phyloP scores from a whole-genome alignment of 805 yeast species.

The Starmerella geochares region DNA sequence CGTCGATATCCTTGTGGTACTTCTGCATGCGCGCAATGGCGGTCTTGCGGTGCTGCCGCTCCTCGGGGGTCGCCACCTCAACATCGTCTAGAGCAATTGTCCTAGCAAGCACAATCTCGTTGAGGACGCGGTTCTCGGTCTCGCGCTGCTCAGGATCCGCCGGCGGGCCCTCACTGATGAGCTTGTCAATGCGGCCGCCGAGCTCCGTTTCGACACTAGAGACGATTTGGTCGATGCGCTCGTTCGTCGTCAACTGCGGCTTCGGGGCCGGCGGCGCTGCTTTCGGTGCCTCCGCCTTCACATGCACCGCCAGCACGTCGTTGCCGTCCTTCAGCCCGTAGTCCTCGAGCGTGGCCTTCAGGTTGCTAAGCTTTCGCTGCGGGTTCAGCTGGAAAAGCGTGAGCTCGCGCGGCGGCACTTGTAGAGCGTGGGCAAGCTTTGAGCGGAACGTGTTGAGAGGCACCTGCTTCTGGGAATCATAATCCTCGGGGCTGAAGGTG shows the following conservation, averaged over 20 bases:
- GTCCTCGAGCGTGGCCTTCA: conserved; percentile 17
- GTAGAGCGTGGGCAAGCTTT: conserved; percentile 47
- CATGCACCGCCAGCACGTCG: conserved; percentile 24
- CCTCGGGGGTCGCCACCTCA: conserved; percentile 30
- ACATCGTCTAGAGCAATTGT: conserved; percentile 31
- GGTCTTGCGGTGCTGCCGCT: conserved; percentile 29
- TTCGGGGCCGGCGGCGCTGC: conserved; percentile 16
- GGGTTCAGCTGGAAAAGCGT: conserved; percentile 19
- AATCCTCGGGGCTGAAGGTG: conserved; percentile 25
- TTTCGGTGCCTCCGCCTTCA: neutral
- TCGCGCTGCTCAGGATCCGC: conserved; percentile 23
- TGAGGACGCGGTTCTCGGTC: conserved; percentile 29
- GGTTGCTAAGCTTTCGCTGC: conserved; percentile 20
- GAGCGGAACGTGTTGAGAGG: conserved; percentile 51
- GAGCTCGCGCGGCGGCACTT: conserved; percentile 32
- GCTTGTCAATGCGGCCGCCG: conserved; percentile 23
- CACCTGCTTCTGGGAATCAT: conserved; percentile 46
- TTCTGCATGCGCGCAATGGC: conserved; percentile 31
- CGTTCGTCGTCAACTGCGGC: conserved; percentile 17
- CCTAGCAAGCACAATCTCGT: conserved; percentile 31
- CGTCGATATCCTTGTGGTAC: conserved; percentile 29
- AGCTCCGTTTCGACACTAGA: conserved; percentile 26
- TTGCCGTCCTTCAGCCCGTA: conserved; percentile 23
- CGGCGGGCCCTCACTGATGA: conserved; percentile 22
- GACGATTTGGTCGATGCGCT: conserved; percentile 27